Base-by-base conservation (phyloP, 2,329 filamentous ascomycete species). In the Scedosporium boydii region DNA sequence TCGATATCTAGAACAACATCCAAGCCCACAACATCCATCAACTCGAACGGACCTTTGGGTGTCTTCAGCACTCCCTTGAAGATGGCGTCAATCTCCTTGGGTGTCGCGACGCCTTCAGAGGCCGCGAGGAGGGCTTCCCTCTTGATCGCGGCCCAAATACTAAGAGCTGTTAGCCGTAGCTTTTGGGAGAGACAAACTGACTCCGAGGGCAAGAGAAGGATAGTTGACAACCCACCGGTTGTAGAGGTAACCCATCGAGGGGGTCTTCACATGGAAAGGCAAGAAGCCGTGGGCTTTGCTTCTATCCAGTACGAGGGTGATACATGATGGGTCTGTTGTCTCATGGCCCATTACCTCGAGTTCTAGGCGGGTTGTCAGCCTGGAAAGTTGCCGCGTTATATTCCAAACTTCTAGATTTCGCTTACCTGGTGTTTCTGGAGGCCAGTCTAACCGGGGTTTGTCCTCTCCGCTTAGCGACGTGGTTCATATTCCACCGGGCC, bases 121-220 rank as follows among this genome's bases (percentile, higher is more conserved):
- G 70, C 70, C 1, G 70, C 65, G 3, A 72, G 66, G 0, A 72
- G 68, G 2, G 70, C 70, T 41, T 72, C 70, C 58, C 70, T 62
- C 21, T 72, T 72, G 26, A 72, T 72, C 1, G 70, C 70, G 10
- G 70, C 70, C 70, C 70, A 72, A 26, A 72, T 72, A 7, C 70
- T 72, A 23, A 5, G 23, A 38, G 10, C 34, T 6, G 34, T 59
- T 46, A 59, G 57, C 57, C 38, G n/a, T 9, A 7, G 38, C 4
- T 27, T 58, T 38, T 51, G 10, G 23, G 3, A 23, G 23, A 23
- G 27, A 34, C 6, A 18, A 12, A 4, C 12, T 6, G 16, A 44
- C 1, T 9, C 2, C 10, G 27, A 3, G 3, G 34, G 34, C 10
- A 38, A 14, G 34, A 7, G 1, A 4, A 38, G 48, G 27, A 12